Evolutionary conservation across 2,329 filamentous ascomycete species (phyloP), one percentile per base, ranked within the genome.

Genomic region (Albophoma yamanashiensis): DNA sequence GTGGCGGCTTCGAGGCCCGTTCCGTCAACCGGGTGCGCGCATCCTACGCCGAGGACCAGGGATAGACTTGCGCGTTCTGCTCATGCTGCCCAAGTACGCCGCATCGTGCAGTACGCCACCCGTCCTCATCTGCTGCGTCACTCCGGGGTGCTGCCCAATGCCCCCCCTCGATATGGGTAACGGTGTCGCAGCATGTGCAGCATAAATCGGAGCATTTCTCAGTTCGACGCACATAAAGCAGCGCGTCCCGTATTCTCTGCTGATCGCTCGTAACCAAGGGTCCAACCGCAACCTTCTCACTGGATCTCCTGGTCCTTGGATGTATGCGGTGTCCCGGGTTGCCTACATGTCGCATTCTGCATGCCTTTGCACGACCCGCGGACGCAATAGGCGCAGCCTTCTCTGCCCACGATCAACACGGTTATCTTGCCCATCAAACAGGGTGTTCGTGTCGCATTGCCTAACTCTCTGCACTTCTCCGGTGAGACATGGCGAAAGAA

Each of bases 201-300:
- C 27, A 5, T 31, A 14, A n/a, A 14, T 22, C 50, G 50, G 50
- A 22, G 50, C 50, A 53, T 53, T 53, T 8, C 9, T 12, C 50
- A 22, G 50, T 53, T 53, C 50, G 50, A 36, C 42, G 31, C 58
- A 58, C 56, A 58, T 58, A 58, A 58, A 58, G 42, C 31, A 9
- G 56, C 50, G 56, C 56, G 5, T 50, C 56, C 56, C 56, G 56
- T 47, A 40, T 25, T 22, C 14, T 25, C 9, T 53, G 17, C 17
- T 36, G 27, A n/a, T 14, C 15, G 15, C 25, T 52, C 25, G 47
- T n/a, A 5, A 6, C 27, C 15, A n/a, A 17, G 17, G 17, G 50
- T n/a, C 50, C 17, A 14, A 11, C 20, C 20, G 50, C 17, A 4
- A 14, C n/a, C 50, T 36, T 34, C 9, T 31, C 20, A 36, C 50